phyloP scores from a whole-genome alignment of 2,329 filamentous ascomycete genomes.

The Trichoderma gracile region DNA sequence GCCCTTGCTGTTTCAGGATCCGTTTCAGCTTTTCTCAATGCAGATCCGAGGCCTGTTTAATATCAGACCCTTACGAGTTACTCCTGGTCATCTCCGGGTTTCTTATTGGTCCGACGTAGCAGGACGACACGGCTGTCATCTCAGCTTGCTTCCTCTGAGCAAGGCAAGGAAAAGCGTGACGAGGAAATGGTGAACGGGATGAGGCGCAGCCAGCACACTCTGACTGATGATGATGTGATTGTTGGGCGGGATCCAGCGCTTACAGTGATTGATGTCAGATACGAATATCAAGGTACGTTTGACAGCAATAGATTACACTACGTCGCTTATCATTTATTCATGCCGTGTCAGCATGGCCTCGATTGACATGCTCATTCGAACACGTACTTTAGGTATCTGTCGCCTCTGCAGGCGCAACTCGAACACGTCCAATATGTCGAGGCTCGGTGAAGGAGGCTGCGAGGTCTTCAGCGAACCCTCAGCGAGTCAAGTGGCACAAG shows the following conservation, averaged over 20 bases:
- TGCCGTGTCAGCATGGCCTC: too few relatives aligned
- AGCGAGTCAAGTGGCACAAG: too few relatives aligned
- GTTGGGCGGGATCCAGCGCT: neutral
- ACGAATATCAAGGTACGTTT: neutral
- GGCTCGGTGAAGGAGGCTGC: too few relatives aligned
- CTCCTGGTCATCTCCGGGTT: neutral
- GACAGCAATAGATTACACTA: neutral
- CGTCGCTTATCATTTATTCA: too few relatives aligned
- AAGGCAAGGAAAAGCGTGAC: neutral
- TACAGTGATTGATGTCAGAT: neutral
- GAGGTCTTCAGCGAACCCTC: too few relatives aligned
- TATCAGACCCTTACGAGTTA: neutral
- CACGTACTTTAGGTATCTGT: too few relatives aligned
- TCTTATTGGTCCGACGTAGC: neutral
- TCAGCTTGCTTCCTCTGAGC: neutral
- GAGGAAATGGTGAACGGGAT: neutral
- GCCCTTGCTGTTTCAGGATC: slow-evolving; percentile 19
- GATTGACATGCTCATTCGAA: too few relatives aligned
- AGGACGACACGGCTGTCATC: neutral
- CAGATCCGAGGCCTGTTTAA: slow-evolving; percentile 15
- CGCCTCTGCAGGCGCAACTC: too few relatives aligned
- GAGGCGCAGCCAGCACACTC: neutral
- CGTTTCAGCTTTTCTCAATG: slow-evolving; percentile 15
- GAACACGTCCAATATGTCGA: too few relatives aligned
- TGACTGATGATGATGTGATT: neutral